Base-by-base conservation (phyloP, 1,139 yeast species). In the Kurtzmaniella quercitrusa region DNA sequence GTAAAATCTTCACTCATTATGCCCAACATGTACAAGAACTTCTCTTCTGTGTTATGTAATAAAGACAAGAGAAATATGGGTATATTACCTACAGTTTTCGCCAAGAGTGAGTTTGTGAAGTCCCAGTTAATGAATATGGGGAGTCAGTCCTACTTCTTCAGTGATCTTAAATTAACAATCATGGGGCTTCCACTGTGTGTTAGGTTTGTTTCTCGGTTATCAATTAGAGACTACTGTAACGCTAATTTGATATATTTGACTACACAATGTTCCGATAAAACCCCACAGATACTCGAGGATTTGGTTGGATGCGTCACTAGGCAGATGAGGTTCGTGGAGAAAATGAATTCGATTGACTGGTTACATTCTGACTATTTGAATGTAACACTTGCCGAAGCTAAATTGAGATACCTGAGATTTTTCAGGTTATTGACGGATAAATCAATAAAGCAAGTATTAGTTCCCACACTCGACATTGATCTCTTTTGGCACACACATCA, bases 401-500 rank as follows among this genome's bases (percentile, higher is more conserved):
- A 53, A 10, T 43, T 46, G n/a, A 53, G 68, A 39, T 66, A 69
- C 44, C 40, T 46, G 4, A 50, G 62, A n/a, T 68, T 66, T 44
- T 53, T 64, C 38, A 42, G 44, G 9, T 34, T 67, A 17, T 45
- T 66, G 29, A 24, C 34, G 8, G 15, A n/a, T n/a, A 37, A 14
- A 12, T 12, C 16, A 5, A 5, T 10, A 11, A 34, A 40, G 17
- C 42, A 47, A 6, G 49, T 53, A 40, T 12, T 42, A 7, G 39
- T 42, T n/a, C 69, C 69, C 1, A 63, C 68, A 0, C 48, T 63
- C 34, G 68, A 63, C 42, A 53, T 63, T 18, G 68, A 63, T 43
- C 49, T 63, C 33, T 53, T 56, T 1, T 63, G 68, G 68, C 67
- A 60, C 43, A 62, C 68, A 10, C 68, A 63, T 44, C 65, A 60